Conservation (phyloP, 208 protist genomes). For the Strigomonas culicis region DNA sequence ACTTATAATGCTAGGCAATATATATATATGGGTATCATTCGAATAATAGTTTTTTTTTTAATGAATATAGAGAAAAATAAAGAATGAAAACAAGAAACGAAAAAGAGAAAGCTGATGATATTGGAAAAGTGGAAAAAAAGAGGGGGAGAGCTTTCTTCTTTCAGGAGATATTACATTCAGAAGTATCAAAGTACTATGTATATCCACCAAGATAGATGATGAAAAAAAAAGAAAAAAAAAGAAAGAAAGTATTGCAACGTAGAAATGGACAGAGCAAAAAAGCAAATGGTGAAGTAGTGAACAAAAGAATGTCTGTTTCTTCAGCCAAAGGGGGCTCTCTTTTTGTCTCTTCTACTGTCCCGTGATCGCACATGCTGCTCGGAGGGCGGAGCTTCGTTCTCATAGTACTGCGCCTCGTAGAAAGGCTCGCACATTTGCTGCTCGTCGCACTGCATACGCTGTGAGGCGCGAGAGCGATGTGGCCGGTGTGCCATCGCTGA, state of each 20-base stretch:
- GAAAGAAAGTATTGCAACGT: background rate
- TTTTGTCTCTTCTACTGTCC: no score
- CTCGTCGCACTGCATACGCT: no score
- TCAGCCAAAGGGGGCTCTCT: no score
- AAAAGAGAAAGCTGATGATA: constrained; percentile 6
- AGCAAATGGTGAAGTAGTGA: constrained; percentile 11
- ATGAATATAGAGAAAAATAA: constrained; percentile 14
- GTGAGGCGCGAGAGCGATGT: no score
- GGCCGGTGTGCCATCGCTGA: no score
- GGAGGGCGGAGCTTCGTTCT: no score
- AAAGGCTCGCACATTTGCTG: no score
- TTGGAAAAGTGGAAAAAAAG: constrained; percentile 7
- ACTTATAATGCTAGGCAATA: background rate
- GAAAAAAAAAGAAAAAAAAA: constrained; percentile 20
- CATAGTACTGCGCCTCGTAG: no score
- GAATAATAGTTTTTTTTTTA: background rate
- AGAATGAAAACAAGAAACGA: constrained; percentile 6
- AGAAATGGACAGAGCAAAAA: constrained; percentile 15
- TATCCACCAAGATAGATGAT: background rate
- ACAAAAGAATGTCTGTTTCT: constrained; percentile 13
- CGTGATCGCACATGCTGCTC: no score
- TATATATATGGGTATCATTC: constrained; percentile 11
- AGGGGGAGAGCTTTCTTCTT: background rate
- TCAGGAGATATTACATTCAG: background rate
- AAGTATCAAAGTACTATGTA: no score